Base-by-base conservation (phyloP, 768 basidiomycete genomes). In the Panus rudis region DNA sequence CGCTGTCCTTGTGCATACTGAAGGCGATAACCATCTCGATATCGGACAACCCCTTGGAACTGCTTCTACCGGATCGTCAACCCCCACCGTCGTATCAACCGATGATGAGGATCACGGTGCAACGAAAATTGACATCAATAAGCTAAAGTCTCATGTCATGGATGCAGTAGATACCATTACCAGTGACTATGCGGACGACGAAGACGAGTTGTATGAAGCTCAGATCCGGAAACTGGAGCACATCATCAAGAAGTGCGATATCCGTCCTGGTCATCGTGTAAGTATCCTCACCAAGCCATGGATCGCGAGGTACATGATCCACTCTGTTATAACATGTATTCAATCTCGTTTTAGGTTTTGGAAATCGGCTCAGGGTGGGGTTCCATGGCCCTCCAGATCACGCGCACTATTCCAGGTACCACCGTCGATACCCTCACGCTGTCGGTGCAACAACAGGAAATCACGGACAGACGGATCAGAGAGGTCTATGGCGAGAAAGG, bases 301-400 rank as follows among this genome's bases (percentile, higher is more conserved):
- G n/a, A n/a, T n/a, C n/a, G n/a, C n/a, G n/a, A n/a, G n/a, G 22
- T 32, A 30, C 22, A 14, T 14, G 11, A 7, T 16, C 6, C 28
- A 8, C 27, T 31, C 30, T 34, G 16, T 10, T 42, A 10, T 32
- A n/a, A 32, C 41, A 19, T 6, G 35, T 34, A 23, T 40, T 12
- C 26, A 8, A 23, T 32, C 31, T 32, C 10, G 10, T 32, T 33
- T 34, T 30, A 76, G 37, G 70, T 84, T 0, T 69, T 86, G 13
- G 83, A 86, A 58, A 84, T 86, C 37, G 85, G 84, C n/a, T 79
- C 78, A 4, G 84, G 84, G 4, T 89, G 84, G 83, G 84, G 84
- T 4, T 76, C 79, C 6, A 67, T 88, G 50, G 76, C 85, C 3
- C 79, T 86, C 38, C 65, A 73, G 42, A 72, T 83, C 35, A 77